These are phyloP conservation scores for Phytomonas francai DNA, from an alignment of 208 protist species.

Conservation along the genomic window DNA sequence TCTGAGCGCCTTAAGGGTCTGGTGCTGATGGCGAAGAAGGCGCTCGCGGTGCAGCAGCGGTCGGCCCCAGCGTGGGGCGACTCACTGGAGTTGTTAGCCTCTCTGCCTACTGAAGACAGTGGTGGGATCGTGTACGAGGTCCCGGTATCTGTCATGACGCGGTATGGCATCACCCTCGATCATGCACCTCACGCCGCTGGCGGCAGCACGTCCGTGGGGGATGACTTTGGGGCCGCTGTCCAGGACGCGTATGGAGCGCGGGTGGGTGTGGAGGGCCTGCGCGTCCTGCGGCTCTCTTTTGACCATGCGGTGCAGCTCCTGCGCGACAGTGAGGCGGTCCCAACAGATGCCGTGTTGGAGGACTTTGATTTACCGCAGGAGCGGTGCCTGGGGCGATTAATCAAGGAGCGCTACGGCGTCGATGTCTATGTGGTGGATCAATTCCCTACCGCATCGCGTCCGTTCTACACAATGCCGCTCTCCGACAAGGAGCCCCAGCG, in stretches of 20 bases:
- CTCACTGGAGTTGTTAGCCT: too few relatives aligned
- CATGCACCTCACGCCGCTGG: background rate
- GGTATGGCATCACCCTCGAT: slow-evolving; percentile 16
- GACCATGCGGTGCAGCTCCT: slow-evolving; percentile 41
- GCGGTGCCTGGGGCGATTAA: slow-evolving; percentile 88
- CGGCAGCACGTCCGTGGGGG: background rate
- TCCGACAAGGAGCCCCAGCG: slow-evolving; percentile 9
- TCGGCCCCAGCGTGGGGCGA: too few relatives aligned
- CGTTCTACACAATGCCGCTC: slow-evolving; percentile 99
- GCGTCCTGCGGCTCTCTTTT: slow-evolving; percentile 52
- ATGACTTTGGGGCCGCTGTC: background rate
- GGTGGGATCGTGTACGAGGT: slow-evolving; percentile 29
- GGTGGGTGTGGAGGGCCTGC: slow-evolving; percentile 15
- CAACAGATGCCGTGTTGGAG: slow-evolving; percentile 20
- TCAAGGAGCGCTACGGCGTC: slow-evolving; percentile 94
- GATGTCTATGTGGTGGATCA: slow-evolving; percentile 98
- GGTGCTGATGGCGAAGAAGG: slow-evolving; percentile 12
- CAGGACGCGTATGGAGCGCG: slow-evolving; percentile 41
- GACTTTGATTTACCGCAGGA: slow-evolving; percentile 90
- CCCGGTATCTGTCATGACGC: slow-evolving; percentile 13
- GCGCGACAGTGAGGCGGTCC: slow-evolving; percentile 15
- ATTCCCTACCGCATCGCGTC: slow-evolving; percentile 92
- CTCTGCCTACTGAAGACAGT: too few relatives aligned
- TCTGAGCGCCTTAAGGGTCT: too few relatives aligned
- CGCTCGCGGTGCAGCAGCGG: slow-evolving; percentile 9